Conservation (phyloP, 2,329 filamentous ascomycete species). For the Alternaria burnsii region DNA sequence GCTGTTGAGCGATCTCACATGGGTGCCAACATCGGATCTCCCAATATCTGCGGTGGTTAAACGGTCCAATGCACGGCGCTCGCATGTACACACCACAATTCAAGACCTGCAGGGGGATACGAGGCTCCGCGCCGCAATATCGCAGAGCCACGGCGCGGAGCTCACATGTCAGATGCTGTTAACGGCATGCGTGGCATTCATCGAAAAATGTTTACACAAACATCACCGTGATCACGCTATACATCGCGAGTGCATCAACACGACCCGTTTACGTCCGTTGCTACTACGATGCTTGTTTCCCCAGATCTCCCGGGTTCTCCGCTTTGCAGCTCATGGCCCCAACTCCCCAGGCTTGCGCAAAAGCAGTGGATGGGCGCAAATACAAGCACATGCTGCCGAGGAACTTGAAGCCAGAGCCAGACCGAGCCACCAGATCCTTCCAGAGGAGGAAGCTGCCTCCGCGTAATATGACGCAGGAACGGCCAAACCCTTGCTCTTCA, state of each 20-base stretch:
- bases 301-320: conserved; percentile 18
- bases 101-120: not conserved
- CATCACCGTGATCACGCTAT: too few relatives aligned
- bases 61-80: not conserved
- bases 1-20: not conserved
- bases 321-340: not conserved
- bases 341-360: not conserved
- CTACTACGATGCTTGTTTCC: conserved; percentile 17
- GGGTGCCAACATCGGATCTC: not conserved
- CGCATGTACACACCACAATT: not conserved
- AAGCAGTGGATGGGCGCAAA: not conserved
- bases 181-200: not conserved
- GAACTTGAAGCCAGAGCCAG: conserved; percentile 4
- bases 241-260: not conserved
- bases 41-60: not conserved
- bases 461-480: conserved; percentile 19
- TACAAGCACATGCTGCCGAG: conserved; percentile 22
- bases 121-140: not conserved
- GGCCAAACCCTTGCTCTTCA: conserved; percentile 5
- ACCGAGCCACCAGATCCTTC: conserved; percentile 27
- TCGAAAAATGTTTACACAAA: not conserved
- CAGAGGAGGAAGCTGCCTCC: conserved; percentile 10
- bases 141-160: not conserved
- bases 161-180: not conserved
- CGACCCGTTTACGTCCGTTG: not conserved